Evolutionary conservation across 441 rosid species (phyloP).

Genomic region (Gossypium schwendimanii): DNA sequence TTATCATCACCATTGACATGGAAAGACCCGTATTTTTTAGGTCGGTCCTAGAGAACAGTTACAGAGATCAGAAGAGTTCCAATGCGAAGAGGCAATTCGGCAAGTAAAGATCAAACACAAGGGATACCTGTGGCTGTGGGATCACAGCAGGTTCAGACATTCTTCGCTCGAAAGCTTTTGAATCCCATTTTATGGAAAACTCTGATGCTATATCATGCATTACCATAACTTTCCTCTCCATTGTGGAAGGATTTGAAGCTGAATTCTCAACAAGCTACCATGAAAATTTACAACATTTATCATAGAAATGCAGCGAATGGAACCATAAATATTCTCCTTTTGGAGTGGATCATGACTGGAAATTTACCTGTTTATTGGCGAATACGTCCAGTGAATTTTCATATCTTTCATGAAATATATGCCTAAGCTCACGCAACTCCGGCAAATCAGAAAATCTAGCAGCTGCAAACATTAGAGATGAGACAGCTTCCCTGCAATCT

Average conservation of each 20-base stretch:
- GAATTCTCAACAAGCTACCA: slow-evolving; percentile 55
- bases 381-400: slow-evolving; percentile 53
- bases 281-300: slow-evolving; percentile 16
- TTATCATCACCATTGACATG: slow-evolving; percentile 25
- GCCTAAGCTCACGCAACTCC: slow-evolving; percentile 82
- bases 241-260: slow-evolving; percentile 42
- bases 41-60: slow-evolving; percentile 35
- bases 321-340: slow-evolving; percentile 8
- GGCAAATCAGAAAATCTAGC: slow-evolving; percentile 90
- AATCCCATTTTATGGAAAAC: slow-evolving; percentile 67
- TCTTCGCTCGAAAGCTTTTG: slow-evolving; percentile 47
- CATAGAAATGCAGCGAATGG: background rate
- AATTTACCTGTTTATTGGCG: slow-evolving; percentile 63
- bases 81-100: background rate
- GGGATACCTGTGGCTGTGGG: slow-evolving; percentile 52
- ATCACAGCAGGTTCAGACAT: slow-evolving; percentile 31
- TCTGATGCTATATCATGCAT: slow-evolving; percentile 69
- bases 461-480: slow-evolving; percentile 90
- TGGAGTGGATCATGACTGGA: background rate
- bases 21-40: slow-evolving; percentile 30
- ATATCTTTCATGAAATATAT: slow-evolving; percentile 67
- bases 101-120: background rate
- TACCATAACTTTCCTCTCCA: slow-evolving; percentile 60
- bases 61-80: slow-evolving; percentile 4
- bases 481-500: slow-evolving; percentile 72